phyloP scores from a whole-genome alignment of 257 asterid species.

The Fraxinus excelsior region DNA sequence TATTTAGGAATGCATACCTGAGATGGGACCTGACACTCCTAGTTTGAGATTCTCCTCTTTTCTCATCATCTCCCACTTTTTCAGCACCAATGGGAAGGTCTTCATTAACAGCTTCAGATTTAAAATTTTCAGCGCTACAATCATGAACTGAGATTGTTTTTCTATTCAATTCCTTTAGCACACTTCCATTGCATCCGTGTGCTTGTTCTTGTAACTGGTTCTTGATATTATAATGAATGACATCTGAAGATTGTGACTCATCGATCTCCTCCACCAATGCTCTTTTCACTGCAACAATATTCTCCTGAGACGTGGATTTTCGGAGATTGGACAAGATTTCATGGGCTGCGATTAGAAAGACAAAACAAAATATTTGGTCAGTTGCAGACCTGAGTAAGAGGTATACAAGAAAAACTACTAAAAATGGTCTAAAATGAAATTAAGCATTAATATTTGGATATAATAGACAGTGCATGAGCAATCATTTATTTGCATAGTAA shows the following conservation, averaged over 20 bases:
- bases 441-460: neutral
- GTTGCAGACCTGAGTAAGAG: constrained; percentile 11
- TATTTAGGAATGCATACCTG: constrained; percentile 33
- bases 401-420: constrained; percentile 16
- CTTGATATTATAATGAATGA: constrained; percentile 34
- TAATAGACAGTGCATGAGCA: neutral
- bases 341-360: constrained; percentile 47
- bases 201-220: constrained; percentile 29
- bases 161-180: constrained; percentile 29
- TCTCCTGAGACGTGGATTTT: constrained; percentile 47
- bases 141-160: constrained; percentile 29
- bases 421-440: constrained; percentile 21
- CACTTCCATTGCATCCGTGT: constrained; percentile 36
- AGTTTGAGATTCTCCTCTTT: constrained; percentile 27
- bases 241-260: constrained; percentile 39
- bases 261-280: constrained; percentile 30
- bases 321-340: constrained; percentile 75
- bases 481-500: neutral
- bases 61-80: constrained; percentile 27
- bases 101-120: constrained; percentile 40
- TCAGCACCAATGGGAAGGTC: constrained; percentile 24
- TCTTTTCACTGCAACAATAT: constrained; percentile 34
- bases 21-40: constrained; percentile 32
- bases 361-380: constrained; percentile 21
- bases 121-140: constrained; percentile 23